Percentiles rank a stretch among this genome's conserved stretches.
These are phyloP conservation scores for Lasiosphaeris hirsuta DNA, from an alignment of 495 filamentous ascomycete genomes.

Conservation along the genomic window DNA sequence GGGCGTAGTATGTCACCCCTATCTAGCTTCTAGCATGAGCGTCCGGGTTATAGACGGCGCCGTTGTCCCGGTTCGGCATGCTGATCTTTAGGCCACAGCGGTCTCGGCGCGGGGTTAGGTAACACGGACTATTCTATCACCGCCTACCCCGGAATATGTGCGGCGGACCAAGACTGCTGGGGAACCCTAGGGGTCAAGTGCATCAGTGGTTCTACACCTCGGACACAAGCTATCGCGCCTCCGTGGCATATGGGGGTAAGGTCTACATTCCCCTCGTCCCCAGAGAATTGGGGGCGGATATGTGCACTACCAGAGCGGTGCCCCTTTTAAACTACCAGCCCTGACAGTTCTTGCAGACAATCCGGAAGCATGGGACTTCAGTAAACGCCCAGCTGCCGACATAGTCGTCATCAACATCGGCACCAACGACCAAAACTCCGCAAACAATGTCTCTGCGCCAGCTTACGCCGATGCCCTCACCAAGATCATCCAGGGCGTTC, in stretches of 20 bases:
- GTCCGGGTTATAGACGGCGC: neutral
- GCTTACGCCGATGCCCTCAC: conserved; percentile 56
- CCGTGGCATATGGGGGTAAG: conserved; percentile 47
- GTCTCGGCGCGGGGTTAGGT: conserved; percentile 57
- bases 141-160: conserved; percentile 60
- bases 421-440: conserved; percentile 61
- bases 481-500: conserved; percentile 58
- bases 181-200: conserved; percentile 50
- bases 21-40: neutral
- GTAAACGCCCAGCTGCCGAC: conserved; percentile 56
- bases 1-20: conserved; percentile 43
- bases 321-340: no score
- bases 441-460: conserved; percentile 54
- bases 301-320: no score
- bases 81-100: conserved; percentile 21
- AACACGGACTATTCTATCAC: conserved; percentile 63
- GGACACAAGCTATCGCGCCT: conserved; percentile 54
- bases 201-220: conserved; percentile 67
- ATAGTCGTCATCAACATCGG: conserved; percentile 67
- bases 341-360: conserved; percentile 30
- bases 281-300: neutral
- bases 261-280: neutral
- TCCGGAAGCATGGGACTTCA: conserved; percentile 60
- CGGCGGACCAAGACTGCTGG: conserved; percentile 57
- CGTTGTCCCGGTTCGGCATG: neutral